A percentile compares a stretch with the other conserved stretches of the same genome.
Evolutionary conservation across 202 grass and related monocot genomes (phyloP).

Genomic region (Digitaria exilis): DNA sequence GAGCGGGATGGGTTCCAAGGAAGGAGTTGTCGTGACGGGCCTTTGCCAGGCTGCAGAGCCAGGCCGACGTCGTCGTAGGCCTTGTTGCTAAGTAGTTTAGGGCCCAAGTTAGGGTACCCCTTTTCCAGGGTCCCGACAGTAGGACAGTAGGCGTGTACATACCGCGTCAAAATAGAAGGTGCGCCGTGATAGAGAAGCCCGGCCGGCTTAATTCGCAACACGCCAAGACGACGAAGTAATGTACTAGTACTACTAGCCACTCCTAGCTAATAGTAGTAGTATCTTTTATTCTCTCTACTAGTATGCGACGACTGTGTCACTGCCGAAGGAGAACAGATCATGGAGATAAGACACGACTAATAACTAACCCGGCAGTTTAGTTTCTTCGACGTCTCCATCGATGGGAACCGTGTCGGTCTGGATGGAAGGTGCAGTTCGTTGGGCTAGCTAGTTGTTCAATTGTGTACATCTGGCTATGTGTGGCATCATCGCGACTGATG

Average conservation of each 20-base stretch:
- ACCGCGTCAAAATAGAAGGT: not conserved
- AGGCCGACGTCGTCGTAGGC: no score
- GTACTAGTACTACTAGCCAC: no score
- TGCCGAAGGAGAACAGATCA: not conserved
- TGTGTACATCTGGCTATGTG: not conserved
- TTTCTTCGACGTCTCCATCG: not conserved
- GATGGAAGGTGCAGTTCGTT: not conserved
- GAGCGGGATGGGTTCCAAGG: no score
- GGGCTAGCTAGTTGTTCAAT: conserved; percentile 13
- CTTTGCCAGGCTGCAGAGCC: no score
- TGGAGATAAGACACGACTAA: not conserved
- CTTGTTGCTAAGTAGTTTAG: no score
- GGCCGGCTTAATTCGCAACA: not conserved
- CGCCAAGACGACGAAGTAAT: not conserved
- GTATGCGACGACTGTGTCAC: not conserved
- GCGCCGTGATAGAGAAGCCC: not conserved
- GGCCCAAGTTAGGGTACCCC: no score
- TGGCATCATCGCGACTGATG: not conserved
- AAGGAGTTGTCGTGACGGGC: no score
- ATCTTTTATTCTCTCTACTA: no score
- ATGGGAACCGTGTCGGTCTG: not conserved
- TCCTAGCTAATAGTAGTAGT: no score
- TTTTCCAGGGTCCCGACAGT: no score
- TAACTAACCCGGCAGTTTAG: not conserved
- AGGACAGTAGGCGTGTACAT: not conserved